Evolutionary conservation across 2,329 filamentous ascomycete species (phyloP).

Genomic region (Diaporthe vaccinii): DNA sequence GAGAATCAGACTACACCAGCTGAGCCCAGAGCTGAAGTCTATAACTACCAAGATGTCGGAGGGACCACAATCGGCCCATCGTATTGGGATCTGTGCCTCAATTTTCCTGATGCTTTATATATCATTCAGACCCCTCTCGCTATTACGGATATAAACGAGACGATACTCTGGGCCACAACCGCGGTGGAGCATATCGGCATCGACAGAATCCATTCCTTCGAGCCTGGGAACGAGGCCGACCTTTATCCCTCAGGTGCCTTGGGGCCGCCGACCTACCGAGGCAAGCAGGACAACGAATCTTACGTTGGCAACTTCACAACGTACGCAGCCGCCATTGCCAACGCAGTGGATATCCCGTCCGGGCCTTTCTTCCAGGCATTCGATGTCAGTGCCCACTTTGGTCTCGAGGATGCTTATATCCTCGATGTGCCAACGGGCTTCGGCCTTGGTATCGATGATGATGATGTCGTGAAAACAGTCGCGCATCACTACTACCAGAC

Average conservation of each 20-base stretch:
- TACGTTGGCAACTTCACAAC: slow-evolving; percentile 54
- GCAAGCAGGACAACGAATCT: slow-evolving; percentile 50
- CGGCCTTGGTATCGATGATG: slow-evolving; percentile 51
- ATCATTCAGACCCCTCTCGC: slow-evolving; percentile 54
- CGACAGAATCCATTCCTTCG: slow-evolving; percentile 52
- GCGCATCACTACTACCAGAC: slow-evolving; percentile 56
- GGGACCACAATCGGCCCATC: slow-evolving; percentile 52
- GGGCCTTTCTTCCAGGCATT: slow-evolving; percentile 53
- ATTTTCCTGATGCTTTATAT: slow-evolving; percentile 51
- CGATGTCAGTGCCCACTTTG: slow-evolving; percentile 50
- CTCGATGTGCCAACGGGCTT: slow-evolving; percentile 50
- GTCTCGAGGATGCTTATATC: slow-evolving; percentile 44
- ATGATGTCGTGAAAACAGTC: slow-evolving; percentile 51
- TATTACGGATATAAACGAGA: slow-evolving; percentile 52
- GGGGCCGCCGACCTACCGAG: slow-evolving; percentile 52
- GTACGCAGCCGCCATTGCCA: slow-evolving; percentile 49
- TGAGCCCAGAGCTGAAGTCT: slow-evolving; percentile 50
- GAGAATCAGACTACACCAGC: slow-evolving; percentile 50
- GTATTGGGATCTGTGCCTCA: slow-evolving; percentile 51
- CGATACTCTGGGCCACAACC: slow-evolving; percentile 50
- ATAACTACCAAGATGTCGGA: slow-evolving; percentile 52
- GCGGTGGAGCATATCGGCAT: slow-evolving; percentile 49
- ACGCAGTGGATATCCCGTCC: slow-evolving; percentile 46
- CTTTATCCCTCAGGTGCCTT: slow-evolving; percentile 49
- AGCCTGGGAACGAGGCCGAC: slow-evolving; percentile 53